Percentiles rank a stretch among this genome's conserved stretches.
These are phyloP conservation scores for Vigna hirtella DNA, from an alignment of 306 rosid species.

Conservation along the genomic window DNA sequence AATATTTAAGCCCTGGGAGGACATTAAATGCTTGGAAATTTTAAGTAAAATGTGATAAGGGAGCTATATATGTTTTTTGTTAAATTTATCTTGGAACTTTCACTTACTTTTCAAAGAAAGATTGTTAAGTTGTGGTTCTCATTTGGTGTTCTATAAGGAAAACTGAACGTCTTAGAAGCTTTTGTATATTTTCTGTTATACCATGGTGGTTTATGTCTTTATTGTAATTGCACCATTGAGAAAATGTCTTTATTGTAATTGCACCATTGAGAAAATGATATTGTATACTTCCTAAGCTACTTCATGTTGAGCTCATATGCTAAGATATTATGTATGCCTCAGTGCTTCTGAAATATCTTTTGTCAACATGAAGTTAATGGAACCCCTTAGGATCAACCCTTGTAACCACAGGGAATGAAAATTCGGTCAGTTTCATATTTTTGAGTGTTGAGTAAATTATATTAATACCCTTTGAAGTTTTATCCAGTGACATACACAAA, in stretches of 20 bases:
- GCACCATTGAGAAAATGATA: not conserved
- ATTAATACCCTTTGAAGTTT: too few relatives aligned
- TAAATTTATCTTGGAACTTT: conserved; percentile 10
- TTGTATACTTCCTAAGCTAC: not conserved
- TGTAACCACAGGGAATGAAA: not conserved
- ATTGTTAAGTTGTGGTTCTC: not conserved
- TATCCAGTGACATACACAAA: too few relatives aligned
- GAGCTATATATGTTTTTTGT: conserved; percentile 9
- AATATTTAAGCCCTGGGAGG: conserved; percentile 71
- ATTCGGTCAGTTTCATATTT: not conserved
- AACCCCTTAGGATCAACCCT: not conserved
- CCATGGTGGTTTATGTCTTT: not conserved
- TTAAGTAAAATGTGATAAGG: conserved; percentile 36
- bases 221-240: not conserved
- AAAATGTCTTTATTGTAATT: not conserved
- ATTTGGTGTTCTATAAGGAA: not conserved
- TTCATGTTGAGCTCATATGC: not conserved
- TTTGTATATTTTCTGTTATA: not conserved
- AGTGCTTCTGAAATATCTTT: conserved; percentile 3
- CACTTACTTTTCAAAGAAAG: not conserved
- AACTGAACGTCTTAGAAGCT: too few relatives aligned
- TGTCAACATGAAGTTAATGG: too few relatives aligned
- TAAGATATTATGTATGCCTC: not conserved
- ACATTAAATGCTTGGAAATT: conserved; percentile 49
- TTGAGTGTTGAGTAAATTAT: too few relatives aligned